Evolutionary conservation across 306 rosid genomes (phyloP), one percentile per base, ranked within the genome.

Genomic region (Lathyrus sativus): DNA sequence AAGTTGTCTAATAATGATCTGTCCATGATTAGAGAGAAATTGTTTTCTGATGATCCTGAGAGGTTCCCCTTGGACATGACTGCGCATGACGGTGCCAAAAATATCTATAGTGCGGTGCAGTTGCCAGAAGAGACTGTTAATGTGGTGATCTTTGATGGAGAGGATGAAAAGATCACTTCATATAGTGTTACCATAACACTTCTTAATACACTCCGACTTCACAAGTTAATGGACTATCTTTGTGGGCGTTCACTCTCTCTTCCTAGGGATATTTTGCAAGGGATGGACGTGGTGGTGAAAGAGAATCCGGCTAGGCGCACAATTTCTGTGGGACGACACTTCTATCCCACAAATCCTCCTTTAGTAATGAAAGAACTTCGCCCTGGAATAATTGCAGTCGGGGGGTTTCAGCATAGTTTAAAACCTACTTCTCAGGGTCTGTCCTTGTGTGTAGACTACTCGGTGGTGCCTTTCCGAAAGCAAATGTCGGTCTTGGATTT

Each of bases 261-360:
- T 42, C 96, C 96, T 18, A 83, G 95, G 64, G 91, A 90, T 29
- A 81, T 90, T 70, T 77, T 90, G 54, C 96, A 85, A 75, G 88
- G 89, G 19, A 56, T 90, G 96, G 91, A 87, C 74, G 65, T 87
- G 65, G 95, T 85, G 53, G 65, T 90, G 74, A 90, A 85, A 79
- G 88, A 90, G 76, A 90, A 85, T 72, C 91, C 95, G 4, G 49
- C 79, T 10, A 79, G 85, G 67, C 62, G 64, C 9, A 77, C 87
- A 68, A 57, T 90, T 49, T 49, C 91, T 38, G 60, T 80, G 76
- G 95, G 96, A 11, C 73, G 88, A 1, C 51, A 41, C 44, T 90
- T 82, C 71, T 86, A 80, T 80, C 84, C 89, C 7, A 48, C 68
- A n/a, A 71, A 80, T 54, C 79, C 64, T 58, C 71, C 71, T 33